Conservation (phyloP, 2,329 filamentous ascomycete species). For the Penicillium sp. region DNA sequence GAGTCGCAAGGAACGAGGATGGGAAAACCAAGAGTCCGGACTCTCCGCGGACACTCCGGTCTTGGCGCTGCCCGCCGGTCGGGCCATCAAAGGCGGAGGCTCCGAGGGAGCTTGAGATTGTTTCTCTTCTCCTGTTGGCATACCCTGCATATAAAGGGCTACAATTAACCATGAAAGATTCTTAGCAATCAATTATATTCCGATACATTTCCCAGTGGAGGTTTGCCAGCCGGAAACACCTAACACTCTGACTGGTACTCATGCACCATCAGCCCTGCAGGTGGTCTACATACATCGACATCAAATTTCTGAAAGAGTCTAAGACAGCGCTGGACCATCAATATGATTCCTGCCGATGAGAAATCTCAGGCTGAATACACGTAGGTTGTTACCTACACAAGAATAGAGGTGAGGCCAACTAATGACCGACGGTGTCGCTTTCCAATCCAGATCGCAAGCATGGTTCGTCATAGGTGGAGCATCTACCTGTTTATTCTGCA, state of each 20-base stretch:
- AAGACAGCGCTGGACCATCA: too few species aligned
- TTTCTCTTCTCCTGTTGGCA: neutral
- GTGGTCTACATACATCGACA: too few species aligned
- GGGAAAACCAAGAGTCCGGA: constrained; percentile 16
- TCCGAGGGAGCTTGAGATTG: constrained; percentile 2
- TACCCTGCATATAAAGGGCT: neutral
- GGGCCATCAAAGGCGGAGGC: constrained; percentile 2
- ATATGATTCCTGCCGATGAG: too few species aligned
- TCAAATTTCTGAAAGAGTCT: too few species aligned
- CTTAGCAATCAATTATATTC: too few species aligned
- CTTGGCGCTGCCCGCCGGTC: neutral
- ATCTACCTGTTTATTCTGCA: constrained; percentile 36
- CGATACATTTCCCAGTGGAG: neutral
- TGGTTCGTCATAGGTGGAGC: constrained; percentile 34
- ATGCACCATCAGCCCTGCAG: too few species aligned
- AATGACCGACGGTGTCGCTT: neutral
- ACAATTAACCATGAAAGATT: neutral
- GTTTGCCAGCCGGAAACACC: neutral
- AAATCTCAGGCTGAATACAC: neutral
- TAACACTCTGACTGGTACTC: neutral
- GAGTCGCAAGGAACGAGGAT: neutral
- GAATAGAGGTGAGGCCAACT: neutral
- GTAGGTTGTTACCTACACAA: neutral
- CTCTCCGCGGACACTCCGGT: constrained; percentile 28
- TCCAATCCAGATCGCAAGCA: constrained; percentile 24